Percentiles rank a stretch among this genome's conserved stretches.
Evolutionary conservation across 441 rosid species (phyloP).

Genomic region (Pelargonium myrrhifolium): DNA sequence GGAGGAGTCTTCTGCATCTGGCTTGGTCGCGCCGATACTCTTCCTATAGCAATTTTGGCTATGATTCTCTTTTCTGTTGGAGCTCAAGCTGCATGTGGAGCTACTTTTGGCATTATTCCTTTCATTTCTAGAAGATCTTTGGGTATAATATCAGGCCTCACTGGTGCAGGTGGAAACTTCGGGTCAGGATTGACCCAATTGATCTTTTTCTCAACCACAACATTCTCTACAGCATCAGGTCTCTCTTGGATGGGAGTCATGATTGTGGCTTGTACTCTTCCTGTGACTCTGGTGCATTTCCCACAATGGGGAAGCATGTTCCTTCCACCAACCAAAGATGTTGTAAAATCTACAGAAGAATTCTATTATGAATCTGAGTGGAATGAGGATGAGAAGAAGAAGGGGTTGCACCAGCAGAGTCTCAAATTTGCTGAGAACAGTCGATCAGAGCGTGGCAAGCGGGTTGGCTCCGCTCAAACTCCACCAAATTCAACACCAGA

Average conservation of each 20-base stretch:
- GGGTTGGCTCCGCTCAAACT: slow-evolving; percentile 29
- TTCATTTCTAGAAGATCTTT: slow-evolving; percentile 67
- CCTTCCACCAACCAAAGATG: slow-evolving; percentile 39
- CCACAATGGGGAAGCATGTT: slow-evolving; percentile 91
- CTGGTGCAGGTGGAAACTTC: slow-evolving; percentile 81
- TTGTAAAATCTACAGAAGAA: slow-evolving; percentile 44
- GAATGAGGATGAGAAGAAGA: slow-evolving; percentile 52
- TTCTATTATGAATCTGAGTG: slow-evolving; percentile 55
- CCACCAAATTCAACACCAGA: slow-evolving; percentile 34
- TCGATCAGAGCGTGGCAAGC: slow-evolving; percentile 61
- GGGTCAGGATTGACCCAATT: slow-evolving; percentile 71
- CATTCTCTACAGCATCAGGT: slow-evolving; percentile 47
- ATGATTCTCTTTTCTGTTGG: slow-evolving; percentile 75
- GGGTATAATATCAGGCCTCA: slow-evolving; percentile 65
- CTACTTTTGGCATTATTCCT: slow-evolving; percentile 66
- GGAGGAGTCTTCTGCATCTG: slow-evolving; percentile 71
- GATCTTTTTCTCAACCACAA: slow-evolving; percentile 49
- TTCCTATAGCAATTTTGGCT: slow-evolving; percentile 47
- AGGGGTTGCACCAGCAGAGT: slow-evolving; percentile 56
- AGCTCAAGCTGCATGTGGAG: slow-evolving; percentile 84
- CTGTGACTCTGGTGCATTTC: slow-evolving; percentile 53
- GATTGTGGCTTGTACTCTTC: slow-evolving; percentile 63
- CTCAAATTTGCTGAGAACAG: slow-evolving; percentile 67
- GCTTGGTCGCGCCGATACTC: slow-evolving; percentile 62
- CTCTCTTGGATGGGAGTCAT: slow-evolving; percentile 65